These are phyloP conservation scores for Antarctomyces pellizariae DNA, from an alignment of 495 filamentous ascomycete species.

Conservation along the genomic window DNA sequence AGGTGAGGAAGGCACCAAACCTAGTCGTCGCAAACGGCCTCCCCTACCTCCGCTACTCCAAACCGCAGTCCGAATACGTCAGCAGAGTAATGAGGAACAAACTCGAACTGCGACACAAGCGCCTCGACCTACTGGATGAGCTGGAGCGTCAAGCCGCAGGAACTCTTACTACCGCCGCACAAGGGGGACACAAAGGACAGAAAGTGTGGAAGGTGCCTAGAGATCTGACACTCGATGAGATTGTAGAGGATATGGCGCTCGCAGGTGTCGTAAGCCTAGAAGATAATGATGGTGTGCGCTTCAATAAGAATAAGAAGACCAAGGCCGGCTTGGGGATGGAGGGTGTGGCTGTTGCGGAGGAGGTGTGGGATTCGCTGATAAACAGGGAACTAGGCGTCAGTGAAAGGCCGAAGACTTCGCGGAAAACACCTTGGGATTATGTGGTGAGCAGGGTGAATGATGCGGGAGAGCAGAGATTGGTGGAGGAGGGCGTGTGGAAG, in stretches of 20 bases:
- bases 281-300: too few species aligned
- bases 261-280: background rate
- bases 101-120: constrained; percentile 15
- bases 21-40: constrained; percentile 20
- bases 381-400: background rate
- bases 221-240: background rate
- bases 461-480: background rate
- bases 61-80: constrained; percentile 34
- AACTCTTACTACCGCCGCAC: too few species aligned
- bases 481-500: background rate
- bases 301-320: too few species aligned
- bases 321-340: background rate
- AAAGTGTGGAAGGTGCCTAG: background rate
- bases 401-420: background rate
- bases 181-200: too few species aligned
- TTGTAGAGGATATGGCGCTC: background rate
- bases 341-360: background rate
- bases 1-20: constrained; percentile 28
- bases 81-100: constrained; percentile 27
- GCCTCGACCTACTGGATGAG: constrained; percentile 15
- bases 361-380: background rate
- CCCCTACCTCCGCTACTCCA: constrained; percentile 40
- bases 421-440: constrained; percentile 1
- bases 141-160: constrained; percentile 7
- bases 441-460: constrained; percentile 3